Conservation (phyloP, 2,329 filamentous ascomycete genomes). For the Colletotrichum tanaceti region DNA sequence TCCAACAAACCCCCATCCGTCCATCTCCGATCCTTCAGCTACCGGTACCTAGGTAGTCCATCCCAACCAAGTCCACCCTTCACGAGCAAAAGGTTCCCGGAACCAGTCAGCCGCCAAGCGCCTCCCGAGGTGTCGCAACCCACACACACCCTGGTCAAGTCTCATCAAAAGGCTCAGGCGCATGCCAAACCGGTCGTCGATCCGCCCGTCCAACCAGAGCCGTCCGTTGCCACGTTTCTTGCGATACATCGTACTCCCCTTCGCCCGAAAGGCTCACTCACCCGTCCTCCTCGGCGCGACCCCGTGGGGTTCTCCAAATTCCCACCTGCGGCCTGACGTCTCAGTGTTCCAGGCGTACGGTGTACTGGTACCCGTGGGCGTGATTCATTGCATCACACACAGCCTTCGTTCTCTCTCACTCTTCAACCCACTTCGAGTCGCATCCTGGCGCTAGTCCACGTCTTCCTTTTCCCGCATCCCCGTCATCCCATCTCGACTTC, state of each 20-base stretch:
- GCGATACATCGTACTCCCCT: constrained; percentile 38
- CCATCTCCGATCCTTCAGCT: constrained; percentile 4
- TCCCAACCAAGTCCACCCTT: constrained; percentile 2
- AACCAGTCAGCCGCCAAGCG: constrained; percentile 35
- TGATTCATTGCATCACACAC: constrained; percentile 38
- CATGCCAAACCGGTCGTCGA: constrained; percentile 13
- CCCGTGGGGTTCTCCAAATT: constrained; percentile 31
- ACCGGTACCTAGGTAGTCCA: no score
- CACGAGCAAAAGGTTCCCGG: constrained; percentile 23
- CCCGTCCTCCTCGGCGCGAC: constrained; percentile 15
- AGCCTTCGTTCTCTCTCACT: neutral
- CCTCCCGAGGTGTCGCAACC: constrained; percentile 19
- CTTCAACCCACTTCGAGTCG: constrained; percentile 17
- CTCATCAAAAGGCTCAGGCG: constrained; percentile 42
- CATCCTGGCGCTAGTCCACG: constrained; percentile 6
- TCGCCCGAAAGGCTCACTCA: constrained; percentile 43
- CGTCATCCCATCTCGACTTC: constrained; percentile 5
- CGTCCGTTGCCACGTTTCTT: constrained; percentile 37
- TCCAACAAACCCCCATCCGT: neutral
- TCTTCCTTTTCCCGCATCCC: constrained; percentile 23
- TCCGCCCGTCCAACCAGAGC: constrained; percentile 42
- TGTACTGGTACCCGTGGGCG: no score
- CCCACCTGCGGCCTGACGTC: constrained; percentile 31
- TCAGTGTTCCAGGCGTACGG: constrained; percentile 30
- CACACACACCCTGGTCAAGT: constrained; percentile 7